Evolutionary conservation across 2,329 filamentous ascomycete genomes (phyloP).

Genomic region (Talaromyces rugulosus): DNA sequence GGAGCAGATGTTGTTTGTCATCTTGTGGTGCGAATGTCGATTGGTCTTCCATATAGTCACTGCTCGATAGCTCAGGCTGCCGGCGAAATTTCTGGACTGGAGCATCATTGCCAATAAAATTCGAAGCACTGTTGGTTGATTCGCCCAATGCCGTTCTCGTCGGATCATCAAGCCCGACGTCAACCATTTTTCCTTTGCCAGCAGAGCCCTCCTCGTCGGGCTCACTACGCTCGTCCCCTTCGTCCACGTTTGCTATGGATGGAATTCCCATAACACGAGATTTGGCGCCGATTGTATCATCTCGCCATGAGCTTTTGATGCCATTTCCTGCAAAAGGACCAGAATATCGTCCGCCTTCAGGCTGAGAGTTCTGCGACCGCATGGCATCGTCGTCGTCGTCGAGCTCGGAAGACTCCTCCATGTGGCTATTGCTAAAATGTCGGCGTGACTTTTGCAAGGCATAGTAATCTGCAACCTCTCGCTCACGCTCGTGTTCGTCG

Average conservation of each 20-base stretch:
- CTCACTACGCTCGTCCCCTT: conserved; percentile 35
- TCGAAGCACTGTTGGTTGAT: conserved; percentile 34
- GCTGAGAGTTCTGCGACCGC: conserved; percentile 52
- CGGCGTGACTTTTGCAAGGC: conserved; percentile 84
- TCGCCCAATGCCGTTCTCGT: conserved; percentile 44
- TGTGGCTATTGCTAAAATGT: conserved; percentile 76
- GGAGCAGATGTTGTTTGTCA: conserved; percentile 46
- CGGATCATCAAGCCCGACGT: conserved; percentile 74
- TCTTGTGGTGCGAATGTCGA: conserved; percentile 47
- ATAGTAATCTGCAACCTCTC: conserved; percentile 91
- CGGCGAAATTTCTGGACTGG: conserved; percentile 56
- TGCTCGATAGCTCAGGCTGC: conserved; percentile 34
- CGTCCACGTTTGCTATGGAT: conserved; percentile 21
- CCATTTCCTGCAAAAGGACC: conserved; percentile 42
- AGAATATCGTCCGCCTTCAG: conserved; percentile 38
- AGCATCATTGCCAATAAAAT: conserved; percentile 45
- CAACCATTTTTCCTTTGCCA: conserved; percentile 69
- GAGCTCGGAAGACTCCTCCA: conserved; percentile 81
- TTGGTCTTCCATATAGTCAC: conserved; percentile 35
- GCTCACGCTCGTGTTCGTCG: conserved; percentile 83
- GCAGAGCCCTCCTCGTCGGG: conserved; percentile 20
- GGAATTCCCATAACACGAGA: conserved; percentile 30
- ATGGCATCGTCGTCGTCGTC: conserved; percentile 62
- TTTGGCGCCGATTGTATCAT: conserved; percentile 39
- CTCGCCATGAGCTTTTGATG: conserved; percentile 56